These are phyloP conservation scores for Sordariomycetes sp. DNA, from an alignment of 2,329 filamentous ascomycete genomes.

Conservation along the genomic window DNA sequence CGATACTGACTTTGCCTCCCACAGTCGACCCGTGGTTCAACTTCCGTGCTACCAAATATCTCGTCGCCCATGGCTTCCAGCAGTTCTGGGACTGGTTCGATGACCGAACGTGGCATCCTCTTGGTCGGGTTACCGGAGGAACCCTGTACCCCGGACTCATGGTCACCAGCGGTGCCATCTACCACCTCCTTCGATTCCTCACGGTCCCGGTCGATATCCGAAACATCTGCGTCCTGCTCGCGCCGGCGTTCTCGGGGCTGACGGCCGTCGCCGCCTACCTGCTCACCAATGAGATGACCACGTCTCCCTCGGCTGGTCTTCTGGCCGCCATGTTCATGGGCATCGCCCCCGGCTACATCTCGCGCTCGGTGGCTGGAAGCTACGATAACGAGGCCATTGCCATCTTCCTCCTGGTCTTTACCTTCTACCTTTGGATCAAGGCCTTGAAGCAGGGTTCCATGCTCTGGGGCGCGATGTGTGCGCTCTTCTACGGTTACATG, in stretches of 20 bases:
- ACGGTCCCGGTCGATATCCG: slow-evolving; percentile 94
- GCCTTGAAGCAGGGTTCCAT: slow-evolving; percentile 92
- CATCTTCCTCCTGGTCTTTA: slow-evolving; percentile 96
- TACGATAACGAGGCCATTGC: slow-evolving; percentile 99
- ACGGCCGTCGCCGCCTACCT: slow-evolving; percentile 91
- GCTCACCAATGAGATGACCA: slow-evolving; percentile 92
- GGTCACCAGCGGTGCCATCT: slow-evolving; percentile 97
- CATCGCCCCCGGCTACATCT: slow-evolving; percentile 95
- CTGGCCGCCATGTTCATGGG: slow-evolving; percentile 95
- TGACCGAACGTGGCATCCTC: slow-evolving; percentile 98
- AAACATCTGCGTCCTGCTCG: slow-evolving; percentile 95
- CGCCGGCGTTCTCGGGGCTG: slow-evolving; percentile 85
- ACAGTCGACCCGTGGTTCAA: slow-evolving; percentile 99
- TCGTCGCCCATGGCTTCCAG: slow-evolving; percentile 94
- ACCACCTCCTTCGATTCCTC: slow-evolving; percentile 81
- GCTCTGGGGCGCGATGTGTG: slow-evolving; percentile 90
- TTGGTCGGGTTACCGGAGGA: slow-evolving; percentile 94
- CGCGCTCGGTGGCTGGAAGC: slow-evolving; percentile 90
- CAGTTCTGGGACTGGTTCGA: slow-evolving; percentile 99
- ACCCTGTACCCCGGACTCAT: slow-evolving; percentile 98
- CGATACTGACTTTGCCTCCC: slow-evolving; percentile 8
- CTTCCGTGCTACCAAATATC: slow-evolving; percentile 95
- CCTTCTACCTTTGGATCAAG: slow-evolving; percentile 99
- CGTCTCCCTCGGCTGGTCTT: slow-evolving; percentile 88
- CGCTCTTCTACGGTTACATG: slow-evolving; percentile 99